phyloP scores from a whole-genome alignment of 768 basidiomycete species.

The Amanita thiersii region DNA sequence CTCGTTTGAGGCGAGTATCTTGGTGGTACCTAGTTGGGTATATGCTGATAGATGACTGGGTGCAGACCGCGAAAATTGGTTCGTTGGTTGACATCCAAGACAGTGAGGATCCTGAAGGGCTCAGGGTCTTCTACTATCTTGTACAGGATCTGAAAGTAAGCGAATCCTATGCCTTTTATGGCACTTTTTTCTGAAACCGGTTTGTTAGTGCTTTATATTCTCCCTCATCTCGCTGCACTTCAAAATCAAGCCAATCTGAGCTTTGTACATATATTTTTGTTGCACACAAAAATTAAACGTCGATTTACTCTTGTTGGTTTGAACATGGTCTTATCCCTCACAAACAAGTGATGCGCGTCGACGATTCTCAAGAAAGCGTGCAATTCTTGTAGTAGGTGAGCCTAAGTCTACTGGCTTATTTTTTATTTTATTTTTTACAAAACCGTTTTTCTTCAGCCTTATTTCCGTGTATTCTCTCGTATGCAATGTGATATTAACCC shows the following conservation, averaged over 20 bases:
- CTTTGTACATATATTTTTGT: neutral
- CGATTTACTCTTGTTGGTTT: slow-evolving; percentile 5
- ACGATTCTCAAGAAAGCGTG: slow-evolving; percentile 33
- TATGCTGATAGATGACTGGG: neutral
- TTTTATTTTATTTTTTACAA: no score
- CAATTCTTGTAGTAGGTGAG: slow-evolving; percentile 27
- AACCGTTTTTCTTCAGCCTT: no score
- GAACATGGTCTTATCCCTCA: neutral
- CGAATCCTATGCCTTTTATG: slow-evolving; percentile 2
- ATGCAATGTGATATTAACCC: no score
- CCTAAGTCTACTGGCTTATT: no score
- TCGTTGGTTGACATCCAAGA: slow-evolving; percentile 95
- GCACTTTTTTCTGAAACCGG: slow-evolving; percentile 1
- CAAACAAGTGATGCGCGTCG: slow-evolving; percentile 10
- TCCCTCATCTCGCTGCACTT: slow-evolving; percentile 98
- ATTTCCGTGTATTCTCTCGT: no score
- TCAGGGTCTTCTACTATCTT: slow-evolving; percentile 97
- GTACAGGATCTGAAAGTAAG: slow-evolving; percentile 94
- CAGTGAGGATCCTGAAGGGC: slow-evolving; percentile 94
- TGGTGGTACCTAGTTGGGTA: neutral
- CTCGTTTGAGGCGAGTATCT: slow-evolving; percentile 75
- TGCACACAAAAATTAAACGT: slow-evolving; percentile 9
- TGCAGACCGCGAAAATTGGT: slow-evolving; percentile 95
- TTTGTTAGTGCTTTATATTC: slow-evolving; percentile 84
- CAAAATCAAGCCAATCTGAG: slow-evolving; percentile 98